Conservation (phyloP, 2,329 filamentous ascomycete species). For the Calonectria crousiana region DNA sequence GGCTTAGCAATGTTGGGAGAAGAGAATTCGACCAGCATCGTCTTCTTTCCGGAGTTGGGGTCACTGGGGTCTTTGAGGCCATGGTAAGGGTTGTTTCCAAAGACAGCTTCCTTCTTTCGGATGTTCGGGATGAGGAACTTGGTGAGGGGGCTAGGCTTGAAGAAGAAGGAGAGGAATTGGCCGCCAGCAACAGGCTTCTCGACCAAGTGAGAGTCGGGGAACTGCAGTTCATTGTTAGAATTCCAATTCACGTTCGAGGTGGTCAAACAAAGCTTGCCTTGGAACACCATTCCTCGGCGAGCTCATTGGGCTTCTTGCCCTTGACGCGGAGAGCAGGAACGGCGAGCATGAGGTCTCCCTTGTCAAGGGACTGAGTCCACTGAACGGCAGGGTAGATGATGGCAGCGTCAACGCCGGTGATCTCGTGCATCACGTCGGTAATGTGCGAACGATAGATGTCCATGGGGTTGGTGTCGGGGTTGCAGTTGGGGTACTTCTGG, state of each 20-base stretch:
- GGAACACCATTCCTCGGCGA: constrained; percentile 71
- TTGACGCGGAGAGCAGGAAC: constrained; percentile 85
- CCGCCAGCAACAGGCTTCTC: constrained; percentile 76
- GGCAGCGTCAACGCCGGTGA: constrained; percentile 77
- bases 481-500: constrained; percentile 63
- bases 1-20: constrained; percentile 90
- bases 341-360: constrained; percentile 84
- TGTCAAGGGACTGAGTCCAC: constrained; percentile 84
- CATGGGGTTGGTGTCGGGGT: constrained; percentile 79
- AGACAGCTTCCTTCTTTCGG: constrained; percentile 70
- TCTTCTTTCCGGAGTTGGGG: constrained; percentile 71
- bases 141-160: constrained; percentile 76
- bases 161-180: constrained; percentile 83
- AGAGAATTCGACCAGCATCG: constrained; percentile 83
- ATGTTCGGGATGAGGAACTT: constrained; percentile 78
- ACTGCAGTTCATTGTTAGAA: constrained; percentile 57
- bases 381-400: constrained; percentile 82
- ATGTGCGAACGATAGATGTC: constrained; percentile 86
- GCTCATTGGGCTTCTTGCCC: constrained; percentile 73
- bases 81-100: constrained; percentile 63
- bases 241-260: neutral
- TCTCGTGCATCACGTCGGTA: constrained; percentile 73
- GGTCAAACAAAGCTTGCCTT: constrained; percentile 58
- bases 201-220: constrained; percentile 80
- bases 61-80: constrained; percentile 73